Evolutionary conservation across 2,329 filamentous ascomycete genomes (phyloP).

Genomic region (Fusarium torreyae): DNA sequence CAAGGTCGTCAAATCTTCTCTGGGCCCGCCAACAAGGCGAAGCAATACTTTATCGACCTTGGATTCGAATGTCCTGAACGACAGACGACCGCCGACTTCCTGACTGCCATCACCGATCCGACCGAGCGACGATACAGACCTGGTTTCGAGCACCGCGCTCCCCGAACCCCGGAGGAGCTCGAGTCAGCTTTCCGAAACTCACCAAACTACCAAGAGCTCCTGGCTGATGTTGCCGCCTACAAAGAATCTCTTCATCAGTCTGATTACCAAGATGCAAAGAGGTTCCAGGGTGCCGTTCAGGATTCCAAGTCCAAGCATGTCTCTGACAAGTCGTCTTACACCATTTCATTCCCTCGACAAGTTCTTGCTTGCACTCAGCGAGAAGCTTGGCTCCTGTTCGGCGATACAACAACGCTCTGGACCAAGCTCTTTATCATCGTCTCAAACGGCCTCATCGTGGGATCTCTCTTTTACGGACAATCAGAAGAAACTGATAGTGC

Average conservation of each 20-base stretch:
- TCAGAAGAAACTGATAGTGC: constrained; percentile 72
- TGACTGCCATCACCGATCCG: constrained; percentile 66
- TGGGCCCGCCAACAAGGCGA: constrained; percentile 73
- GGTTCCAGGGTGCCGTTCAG: constrained; percentile 77
- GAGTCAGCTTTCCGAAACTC: constrained; percentile 76
- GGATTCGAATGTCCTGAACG: constrained; percentile 79
- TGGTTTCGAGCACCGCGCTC: constrained; percentile 74
- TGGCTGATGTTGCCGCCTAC: constrained; percentile 70
- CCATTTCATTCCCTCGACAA: constrained; percentile 80
- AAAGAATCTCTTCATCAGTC: constrained; percentile 64
- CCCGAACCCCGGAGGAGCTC: constrained; percentile 78
- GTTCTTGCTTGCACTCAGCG: constrained; percentile 78
- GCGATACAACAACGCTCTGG: constrained; percentile 80
- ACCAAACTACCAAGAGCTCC: constrained; percentile 70
- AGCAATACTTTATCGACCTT: constrained; percentile 75
- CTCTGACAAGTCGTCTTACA: constrained; percentile 79
- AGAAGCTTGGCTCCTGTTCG: constrained; percentile 84
- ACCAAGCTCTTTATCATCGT: constrained; percentile 87
- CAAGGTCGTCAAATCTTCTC: constrained; percentile 78
- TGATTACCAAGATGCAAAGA: constrained; percentile 71
- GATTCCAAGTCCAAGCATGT: constrained; percentile 80
- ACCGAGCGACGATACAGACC: constrained; percentile 77
- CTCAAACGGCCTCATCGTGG: constrained; percentile 80
- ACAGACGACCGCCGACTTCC: constrained; percentile 70
- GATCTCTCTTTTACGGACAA: constrained; percentile 83